Base-by-base conservation (phyloP, 2,329 filamentous ascomycete species). In the Scytalidium sp. region DNA sequence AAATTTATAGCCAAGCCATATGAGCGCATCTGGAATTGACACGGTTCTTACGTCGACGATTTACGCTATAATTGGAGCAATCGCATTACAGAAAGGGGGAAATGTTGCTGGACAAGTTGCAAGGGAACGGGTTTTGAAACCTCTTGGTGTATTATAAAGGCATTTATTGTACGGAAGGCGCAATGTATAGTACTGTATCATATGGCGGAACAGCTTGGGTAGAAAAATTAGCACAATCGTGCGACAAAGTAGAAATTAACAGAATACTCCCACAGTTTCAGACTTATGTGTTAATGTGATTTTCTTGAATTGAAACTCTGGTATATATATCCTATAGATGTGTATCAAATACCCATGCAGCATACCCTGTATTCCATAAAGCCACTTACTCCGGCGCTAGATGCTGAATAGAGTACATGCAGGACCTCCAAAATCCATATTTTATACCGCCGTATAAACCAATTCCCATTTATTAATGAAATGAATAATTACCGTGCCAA, bases 81-180 rank as follows among this genome's bases (percentile, higher is more conserved):
- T 99, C 47, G 85, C 90, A n/a, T 74, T 99, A 63, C 90, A 97
- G 68, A 84, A 88, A 59, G 94, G 94, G 43, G 88, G 87, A 32
- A 84, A 85, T 41, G 80, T 88, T 49, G 91, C 93, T 50, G 86
- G 84, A 56, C 79, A 81, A 66, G 71, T 95, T 47, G 84, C 89
- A 43, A 82, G 84, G 64, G 88, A 96, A 59, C 84, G 85, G 42
- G 48, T 67, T 11, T 48, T 67, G 50, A 65, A 62, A 47, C 63
- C 63, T 42, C 47, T 67, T 42, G 60, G 63, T 43, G 57, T 66
- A 46, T 54, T 43, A 53, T 67, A 60, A 43, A 21, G 36, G 54
- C 41, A 45, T 54, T 46, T 51, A 53, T 50, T 53, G 49, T 48
- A 56, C 53, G 46, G 40, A 47, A 23, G 44, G 42, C 48, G 45